phyloP scores from a whole-genome alignment of 306 rosid species.

The Pueraria montana region DNA sequence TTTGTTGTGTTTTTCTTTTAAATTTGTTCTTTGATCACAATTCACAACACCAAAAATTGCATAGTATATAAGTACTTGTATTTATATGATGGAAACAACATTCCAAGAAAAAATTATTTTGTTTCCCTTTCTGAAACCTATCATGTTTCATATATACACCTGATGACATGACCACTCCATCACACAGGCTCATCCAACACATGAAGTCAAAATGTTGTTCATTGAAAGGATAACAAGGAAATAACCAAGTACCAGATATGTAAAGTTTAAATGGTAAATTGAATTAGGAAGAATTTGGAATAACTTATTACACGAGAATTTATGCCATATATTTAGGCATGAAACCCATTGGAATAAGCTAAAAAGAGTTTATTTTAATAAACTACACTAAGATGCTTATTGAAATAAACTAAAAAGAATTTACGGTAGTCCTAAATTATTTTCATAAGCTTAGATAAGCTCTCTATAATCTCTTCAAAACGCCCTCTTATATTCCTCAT shows the following conservation, averaged over 20 bases:
- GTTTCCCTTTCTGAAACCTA: background rate
- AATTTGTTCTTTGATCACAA: background rate
- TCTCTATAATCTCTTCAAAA: background rate
- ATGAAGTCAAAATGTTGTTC: background rate
- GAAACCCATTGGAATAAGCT: background rate
- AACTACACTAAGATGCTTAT: background rate
- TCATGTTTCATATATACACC: background rate
- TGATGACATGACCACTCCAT: background rate
- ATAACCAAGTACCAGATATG: background rate
- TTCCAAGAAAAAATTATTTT: background rate
- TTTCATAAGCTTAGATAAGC: background rate
- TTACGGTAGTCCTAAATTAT: background rate
- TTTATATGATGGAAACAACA: background rate
- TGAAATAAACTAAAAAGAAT: background rate
- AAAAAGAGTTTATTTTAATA: background rate
- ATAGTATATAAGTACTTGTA: no score
- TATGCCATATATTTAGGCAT: background rate
- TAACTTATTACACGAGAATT: background rate
- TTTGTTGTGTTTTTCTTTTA: background rate
- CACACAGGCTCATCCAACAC: background rate
- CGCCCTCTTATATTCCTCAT: background rate
- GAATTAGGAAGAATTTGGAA: background rate
- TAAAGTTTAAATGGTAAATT: background rate
- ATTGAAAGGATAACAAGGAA: background rate
- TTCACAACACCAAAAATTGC: background rate